Percentiles rank a stretch among this genome's conserved stretches.
Conservation (phyloP, 2,329 filamentous ascomycete species). For the Colletotrichum siamense region DNA sequence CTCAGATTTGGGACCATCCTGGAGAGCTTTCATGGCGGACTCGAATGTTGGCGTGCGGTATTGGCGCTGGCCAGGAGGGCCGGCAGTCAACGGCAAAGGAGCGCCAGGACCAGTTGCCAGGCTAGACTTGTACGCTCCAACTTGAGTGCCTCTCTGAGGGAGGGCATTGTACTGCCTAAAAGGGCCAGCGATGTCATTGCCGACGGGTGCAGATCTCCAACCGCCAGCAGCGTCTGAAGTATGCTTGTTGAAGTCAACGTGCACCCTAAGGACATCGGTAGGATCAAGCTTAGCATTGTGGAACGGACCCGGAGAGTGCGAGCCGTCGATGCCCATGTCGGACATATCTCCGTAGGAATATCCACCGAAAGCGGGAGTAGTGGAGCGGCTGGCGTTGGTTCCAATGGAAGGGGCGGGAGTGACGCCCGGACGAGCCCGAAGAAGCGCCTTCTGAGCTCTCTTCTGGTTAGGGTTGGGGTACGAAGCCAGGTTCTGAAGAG, state of each 20-base stretch:
- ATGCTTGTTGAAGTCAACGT: neutral
- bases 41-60: constrained; percentile 51
- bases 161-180: neutral
- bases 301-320: neutral
- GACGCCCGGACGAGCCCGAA: constrained; percentile 29
- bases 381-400: constrained; percentile 20
- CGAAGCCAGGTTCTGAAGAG: constrained; percentile 58
- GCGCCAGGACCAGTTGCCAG: constrained; percentile 42
- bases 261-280: neutral
- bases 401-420: constrained; percentile 17
- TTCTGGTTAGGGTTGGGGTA: constrained; percentile 62
- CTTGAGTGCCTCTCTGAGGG: constrained; percentile 3
- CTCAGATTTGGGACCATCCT: constrained; percentile 29
- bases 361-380: neutral
- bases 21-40: constrained; percentile 37
- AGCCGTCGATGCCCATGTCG: neutral
- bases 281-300: neutral
- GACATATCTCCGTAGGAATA: neutral
- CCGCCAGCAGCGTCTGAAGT: neutral
- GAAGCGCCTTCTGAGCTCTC: constrained; percentile 52
- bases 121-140: constrained; percentile 22
- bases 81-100: constrained; percentile 58
- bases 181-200: constrained; percentile 13
- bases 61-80: constrained; percentile 59
- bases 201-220: neutral